A percentile compares a stretch with the other conserved stretches of the same genome.
Conservation (phyloP, 768 basidiomycete species). For the Phaffia tasmanica region DNA sequence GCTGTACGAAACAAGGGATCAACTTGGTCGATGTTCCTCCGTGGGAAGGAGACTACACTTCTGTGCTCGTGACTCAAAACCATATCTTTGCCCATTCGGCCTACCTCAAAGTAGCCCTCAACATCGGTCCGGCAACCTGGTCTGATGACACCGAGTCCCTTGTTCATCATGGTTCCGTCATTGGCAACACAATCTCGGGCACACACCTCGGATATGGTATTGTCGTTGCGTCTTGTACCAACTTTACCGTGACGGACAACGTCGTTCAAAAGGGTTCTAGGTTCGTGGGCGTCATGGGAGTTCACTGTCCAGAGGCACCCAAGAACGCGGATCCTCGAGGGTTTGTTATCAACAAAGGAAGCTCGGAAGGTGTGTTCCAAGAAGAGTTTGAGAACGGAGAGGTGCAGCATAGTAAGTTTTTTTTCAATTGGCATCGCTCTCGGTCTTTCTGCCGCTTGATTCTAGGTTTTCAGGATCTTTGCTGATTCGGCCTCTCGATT, state of each 20-base stretch:
- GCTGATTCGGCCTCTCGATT: neutral
- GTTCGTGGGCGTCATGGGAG: conserved; percentile 33
- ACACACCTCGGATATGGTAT: conserved; percentile 37
- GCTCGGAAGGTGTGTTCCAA: conserved; percentile 36
- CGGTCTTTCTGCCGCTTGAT: neutral
- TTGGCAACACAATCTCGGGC: conserved; percentile 35
- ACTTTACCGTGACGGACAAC: conserved; percentile 36
- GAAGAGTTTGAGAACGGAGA: conserved; percentile 39
- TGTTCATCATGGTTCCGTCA: conserved; percentile 35
- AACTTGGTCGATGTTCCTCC: conserved; percentile 39
- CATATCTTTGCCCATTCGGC: conserved; percentile 34
- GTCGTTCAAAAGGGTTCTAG: conserved; percentile 30
- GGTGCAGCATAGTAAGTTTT: conserved; percentile 37
- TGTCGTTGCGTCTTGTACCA: conserved; percentile 35
- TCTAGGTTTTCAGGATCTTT: neutral
- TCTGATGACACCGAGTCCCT: conserved; percentile 36
- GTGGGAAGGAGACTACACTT: conserved; percentile 38
- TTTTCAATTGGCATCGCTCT: neutral
- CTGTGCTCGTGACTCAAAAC: conserved; percentile 35
- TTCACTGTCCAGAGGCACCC: conserved; percentile 35
- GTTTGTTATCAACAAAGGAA: conserved; percentile 37
- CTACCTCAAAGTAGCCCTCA: conserved; percentile 37
- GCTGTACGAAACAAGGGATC: conserved; percentile 30
- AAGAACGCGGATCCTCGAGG: conserved; percentile 35
- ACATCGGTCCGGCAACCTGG: conserved; percentile 38